These are phyloP conservation scores for Calycina herbarum DNA, from an alignment of 2,329 filamentous ascomycete species.

Conservation along the genomic window DNA sequence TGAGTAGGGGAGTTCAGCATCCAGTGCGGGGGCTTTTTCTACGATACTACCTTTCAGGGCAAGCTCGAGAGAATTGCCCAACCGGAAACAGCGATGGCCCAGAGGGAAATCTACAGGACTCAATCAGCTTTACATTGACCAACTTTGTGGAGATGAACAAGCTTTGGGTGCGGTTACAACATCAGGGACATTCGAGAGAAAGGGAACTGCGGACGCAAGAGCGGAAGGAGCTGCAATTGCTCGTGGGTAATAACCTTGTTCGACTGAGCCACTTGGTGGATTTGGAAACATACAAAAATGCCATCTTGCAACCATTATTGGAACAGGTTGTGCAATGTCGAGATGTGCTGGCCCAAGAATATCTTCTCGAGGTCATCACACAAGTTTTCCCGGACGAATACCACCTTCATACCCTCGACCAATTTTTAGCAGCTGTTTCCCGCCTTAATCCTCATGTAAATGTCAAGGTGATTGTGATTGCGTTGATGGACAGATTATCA, in stretches of 20 bases:
- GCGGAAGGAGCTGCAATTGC: constrained; percentile 88
- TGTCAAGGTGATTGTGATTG: constrained; percentile 96
- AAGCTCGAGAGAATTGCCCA: constrained; percentile 87
- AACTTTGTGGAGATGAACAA: constrained; percentile 99
- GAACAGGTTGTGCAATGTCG: constrained; percentile 98
- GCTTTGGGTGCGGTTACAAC: constrained; percentile 95
- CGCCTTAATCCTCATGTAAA: constrained; percentile 95
- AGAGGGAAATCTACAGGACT: constrained; percentile 94
- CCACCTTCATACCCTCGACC: constrained; percentile 93
- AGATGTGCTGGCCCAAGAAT: constrained; percentile 95
- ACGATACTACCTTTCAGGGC: constrained; percentile 92
- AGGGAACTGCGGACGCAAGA: constrained; percentile 91
- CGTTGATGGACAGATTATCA: constrained; percentile 93
- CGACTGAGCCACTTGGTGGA: constrained; percentile 94
- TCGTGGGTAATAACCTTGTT: constrained; percentile 96
- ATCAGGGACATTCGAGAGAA: constrained; percentile 95
- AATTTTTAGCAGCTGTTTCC: constrained; percentile 90
- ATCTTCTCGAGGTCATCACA: constrained; percentile 95
- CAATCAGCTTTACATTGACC: constrained; percentile 95
- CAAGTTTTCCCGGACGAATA: constrained; percentile 99
- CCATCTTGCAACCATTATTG: constrained; percentile 82
- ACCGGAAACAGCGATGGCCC: constrained; percentile 82
- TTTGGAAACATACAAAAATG: constrained; percentile 87
- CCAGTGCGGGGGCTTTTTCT: constrained; percentile 93
- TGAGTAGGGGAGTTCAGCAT: constrained; percentile 97